Evolutionary conservation across 2,329 filamentous ascomycete species (phyloP), one percentile per base, ranked within the genome.

Genomic region (Gliomastix tumulicola): DNA sequence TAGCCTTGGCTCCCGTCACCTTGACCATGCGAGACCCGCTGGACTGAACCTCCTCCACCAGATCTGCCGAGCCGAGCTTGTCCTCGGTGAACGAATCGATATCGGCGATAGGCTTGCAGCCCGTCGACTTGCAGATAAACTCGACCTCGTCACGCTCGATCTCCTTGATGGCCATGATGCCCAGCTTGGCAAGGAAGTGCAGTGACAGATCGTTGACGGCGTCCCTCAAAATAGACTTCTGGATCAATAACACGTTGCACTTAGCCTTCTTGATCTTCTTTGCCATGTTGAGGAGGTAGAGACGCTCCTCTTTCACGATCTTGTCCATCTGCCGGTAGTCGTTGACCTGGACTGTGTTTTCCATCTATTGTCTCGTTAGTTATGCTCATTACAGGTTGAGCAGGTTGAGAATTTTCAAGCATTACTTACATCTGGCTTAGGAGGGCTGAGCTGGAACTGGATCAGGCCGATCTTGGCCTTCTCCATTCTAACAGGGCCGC

Each of bases 191-290:
- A 46, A 98, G 75, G 76, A 98, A 98, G 68, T 98, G 92, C 46
- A 98, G 76, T 44, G 88, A 94, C 40, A 98, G 76, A 53, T 98
- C 92, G 69, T 98, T 98, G 60, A 98, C 89, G 23, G 92, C 92
- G 55, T 98, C 92, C 50, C 92, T 82, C 41, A 98, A 79, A 51
- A 98, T 98, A 12, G 90, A 97, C 69, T 98, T 98, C 59, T 98
- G 92, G 50, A 98, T 97, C 49, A 98, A 74, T 31, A 97, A 80
- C 30, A 98, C 92, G 54, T 98, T 98, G 70, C 92, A 98, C 73
- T 97, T 98, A 49, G 92, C 89, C 76, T 97, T 98, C 71, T 97
- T 96, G 65, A 98, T 98, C 76, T 97, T 98, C 79, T 98, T 97
- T 58, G 94, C 89, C 79, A 98, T 86, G 72, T 97, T 97, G 41